Base-by-base conservation (phyloP, 2,329 filamentous ascomycete species). In the Paraphaeosphaeria sporulosa region DNA sequence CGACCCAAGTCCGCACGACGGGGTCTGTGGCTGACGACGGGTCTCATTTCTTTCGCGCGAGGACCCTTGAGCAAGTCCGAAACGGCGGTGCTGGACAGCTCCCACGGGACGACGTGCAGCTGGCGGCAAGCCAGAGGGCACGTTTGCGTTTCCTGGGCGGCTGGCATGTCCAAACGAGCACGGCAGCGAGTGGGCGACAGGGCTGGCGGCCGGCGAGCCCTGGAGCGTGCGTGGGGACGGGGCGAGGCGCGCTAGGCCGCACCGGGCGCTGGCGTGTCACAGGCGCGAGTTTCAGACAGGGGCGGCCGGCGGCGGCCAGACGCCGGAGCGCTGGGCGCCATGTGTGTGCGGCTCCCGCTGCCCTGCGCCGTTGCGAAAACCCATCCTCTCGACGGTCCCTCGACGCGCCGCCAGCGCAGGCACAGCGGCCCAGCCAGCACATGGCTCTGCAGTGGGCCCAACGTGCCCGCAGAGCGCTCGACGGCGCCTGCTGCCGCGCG, bases 11-110 rank as follows among this genome's bases (percentile, higher is more conserved):
- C 44, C 44, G 44, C 13, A 4, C 2, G 21, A 27, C 44, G 44
- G 44, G 8, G 21, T 15, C 5, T 47, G 19, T 27, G 44, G 43
- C 19, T 46, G 43, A 17, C 6, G 38, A 17, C 38, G n/a, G 34
- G 9, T 3, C 46, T 32, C 13, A 32, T 17, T 30, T 43, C 21
- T 53, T 40, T 32, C 36, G 13, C 21, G 55, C 9, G 47, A 51
- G 43, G 32, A 40, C 55, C 60, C 59, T 64, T 64, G 49, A 65
- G 64, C 54, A 30, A 60, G 56, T 61, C 57, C 64, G 64, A 63
- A 60, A 63, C 57, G 58, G 47, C 49, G 49, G 54, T 21, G 43
- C 47, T 46, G 21, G 23, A 38, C 21, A 4, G n/a, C 21, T 32
- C 32, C 21, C 32, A 51, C 36, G 32, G 34, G 5, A n/a, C 49